Conservation (phyloP, 2,329 filamentous ascomycete genomes). For the Falciphora oryzae region DNA sequence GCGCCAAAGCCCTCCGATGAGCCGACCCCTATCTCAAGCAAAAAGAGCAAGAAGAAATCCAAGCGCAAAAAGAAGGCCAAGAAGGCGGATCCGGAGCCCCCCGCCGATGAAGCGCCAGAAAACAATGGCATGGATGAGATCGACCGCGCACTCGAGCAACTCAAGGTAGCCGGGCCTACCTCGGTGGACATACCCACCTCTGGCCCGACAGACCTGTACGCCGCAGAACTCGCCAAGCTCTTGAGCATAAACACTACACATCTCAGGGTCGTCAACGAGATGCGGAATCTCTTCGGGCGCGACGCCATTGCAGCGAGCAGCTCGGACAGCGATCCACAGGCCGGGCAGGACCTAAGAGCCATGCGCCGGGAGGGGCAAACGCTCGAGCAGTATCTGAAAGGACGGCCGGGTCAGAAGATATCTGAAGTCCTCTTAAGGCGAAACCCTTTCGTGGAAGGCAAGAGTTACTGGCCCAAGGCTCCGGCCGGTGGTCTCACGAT, state of each 20-base stretch:
- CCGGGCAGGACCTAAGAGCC: not conserved
- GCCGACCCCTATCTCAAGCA: conserved; percentile 20
- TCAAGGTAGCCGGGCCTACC: conserved; percentile 30
- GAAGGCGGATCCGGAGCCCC: conserved; percentile 1
- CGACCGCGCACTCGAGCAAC: conserved; percentile 45
- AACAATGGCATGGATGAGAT: conserved; percentile 46
- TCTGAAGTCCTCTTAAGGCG: conserved; percentile 66
- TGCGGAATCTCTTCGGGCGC: conserved; percentile 59
- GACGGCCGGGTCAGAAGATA: conserved; percentile 56
- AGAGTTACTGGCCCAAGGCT: conserved; percentile 78
- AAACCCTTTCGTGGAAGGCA: conserved; percentile 81
- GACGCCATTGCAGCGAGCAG: conserved; percentile 49
- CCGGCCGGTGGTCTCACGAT: conserved; percentile 79
- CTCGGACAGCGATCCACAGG: conserved; percentile 10
- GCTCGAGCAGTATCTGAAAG: conserved; percentile 19
- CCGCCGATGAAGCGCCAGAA: conserved; percentile 2
- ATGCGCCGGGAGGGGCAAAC: conserved; percentile 3
- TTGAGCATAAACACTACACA: conserved; percentile 57
- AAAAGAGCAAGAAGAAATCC: conserved; percentile 29
- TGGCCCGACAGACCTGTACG: conserved; percentile 19
- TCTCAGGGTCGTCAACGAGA: conserved; percentile 84
- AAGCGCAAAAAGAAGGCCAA: conserved; percentile 23
- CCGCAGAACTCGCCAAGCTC: conserved; percentile 24
- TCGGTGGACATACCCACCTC: conserved; percentile 11
- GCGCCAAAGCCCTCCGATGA: conserved; percentile 19